Percentiles rank a stretch among this genome's conserved stretches.
phyloP scores from a whole-genome alignment of 1,139 yeast genomes.

The Yamadazyma aaseri region DNA sequence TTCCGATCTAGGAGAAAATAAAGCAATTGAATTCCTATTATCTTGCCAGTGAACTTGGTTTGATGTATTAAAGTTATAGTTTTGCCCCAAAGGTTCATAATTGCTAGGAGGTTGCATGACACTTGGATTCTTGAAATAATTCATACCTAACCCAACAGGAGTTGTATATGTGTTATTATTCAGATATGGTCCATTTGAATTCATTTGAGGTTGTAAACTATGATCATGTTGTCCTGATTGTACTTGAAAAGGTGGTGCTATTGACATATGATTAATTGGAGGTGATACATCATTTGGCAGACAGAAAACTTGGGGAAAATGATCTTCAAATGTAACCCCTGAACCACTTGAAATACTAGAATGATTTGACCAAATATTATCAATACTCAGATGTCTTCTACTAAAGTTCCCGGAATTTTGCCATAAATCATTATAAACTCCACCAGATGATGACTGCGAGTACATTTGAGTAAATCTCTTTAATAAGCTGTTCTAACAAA shows the following conservation, averaged over 20 bases:
- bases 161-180: too few species aligned
- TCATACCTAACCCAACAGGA: neutral
- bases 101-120: too few species aligned
- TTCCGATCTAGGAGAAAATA: conserved; percentile 7
- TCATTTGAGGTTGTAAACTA: too few species aligned
- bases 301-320: neutral
- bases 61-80: neutral
- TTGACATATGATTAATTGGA: neutral
- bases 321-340: conserved; percentile 4
- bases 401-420: conserved; percentile 2
- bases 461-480: conserved; percentile 5
- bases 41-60: conserved; percentile 2
- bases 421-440: conserved; percentile 5
- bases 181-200: too few species aligned
- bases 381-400: conserved; percentile 14
- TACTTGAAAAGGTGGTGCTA: neutral
- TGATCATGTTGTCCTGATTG: too few species aligned
- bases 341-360: conserved; percentile 10
- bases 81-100: neutral
- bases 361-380: conserved; percentile 14
- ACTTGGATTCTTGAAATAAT: neutral
- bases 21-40: conserved; percentile 4
- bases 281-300: neutral
- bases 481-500: too few species aligned
- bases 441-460: conserved; percentile 3